Evolutionary conservation across 75 land plant species (phyloP).

Genomic region (Gnetum montanum): DNA sequence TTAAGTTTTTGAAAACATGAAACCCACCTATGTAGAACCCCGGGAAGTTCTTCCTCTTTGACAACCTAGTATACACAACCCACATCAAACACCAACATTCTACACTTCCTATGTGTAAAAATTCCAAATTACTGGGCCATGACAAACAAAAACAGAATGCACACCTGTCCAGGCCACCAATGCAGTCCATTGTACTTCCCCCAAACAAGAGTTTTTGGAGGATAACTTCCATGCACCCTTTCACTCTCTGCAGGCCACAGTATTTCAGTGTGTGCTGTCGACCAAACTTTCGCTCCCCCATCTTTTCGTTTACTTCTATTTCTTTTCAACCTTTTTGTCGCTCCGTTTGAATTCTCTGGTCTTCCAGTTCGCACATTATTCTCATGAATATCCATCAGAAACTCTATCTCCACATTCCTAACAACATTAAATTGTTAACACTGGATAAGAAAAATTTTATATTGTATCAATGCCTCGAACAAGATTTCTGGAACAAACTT

Average conservation of each 20-base stretch:
- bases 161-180: slow-evolving; percentile 42
- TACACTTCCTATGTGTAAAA: not conserved
- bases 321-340: slow-evolving; percentile 15
- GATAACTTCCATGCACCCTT: slow-evolving; percentile 6
- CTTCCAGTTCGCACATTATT: not conserved
- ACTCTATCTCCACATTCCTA: slow-evolving; percentile 2
- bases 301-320: slow-evolving; percentile 33
- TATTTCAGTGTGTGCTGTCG: slow-evolving; percentile 18
- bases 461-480: too few relatives aligned
- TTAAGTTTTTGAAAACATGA: too few relatives aligned
- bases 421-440: too few relatives aligned
- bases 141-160: not conserved
- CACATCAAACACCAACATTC: not conserved
- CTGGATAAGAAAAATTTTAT: too few relatives aligned
- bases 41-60: slow-evolving; percentile 8
- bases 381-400: slow-evolving; percentile 9
- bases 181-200: slow-evolving; percentile 15
- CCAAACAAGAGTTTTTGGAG: slow-evolving; percentile 25
- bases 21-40: not conserved
- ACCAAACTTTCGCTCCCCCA: slow-evolving; percentile 27
- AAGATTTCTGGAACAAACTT: too few relatives aligned
- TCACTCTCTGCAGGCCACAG: slow-evolving; percentile 18
- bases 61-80: slow-evolving; percentile 5
- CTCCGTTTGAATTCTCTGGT: slow-evolving; percentile 1
- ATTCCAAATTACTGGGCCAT: not conserved